Percentiles rank a stretch among this genome's conserved stretches.
Evolutionary conservation across 2,329 filamentous ascomycete genomes (phyloP).

Genomic region (Cladosporium sp.): DNA sequence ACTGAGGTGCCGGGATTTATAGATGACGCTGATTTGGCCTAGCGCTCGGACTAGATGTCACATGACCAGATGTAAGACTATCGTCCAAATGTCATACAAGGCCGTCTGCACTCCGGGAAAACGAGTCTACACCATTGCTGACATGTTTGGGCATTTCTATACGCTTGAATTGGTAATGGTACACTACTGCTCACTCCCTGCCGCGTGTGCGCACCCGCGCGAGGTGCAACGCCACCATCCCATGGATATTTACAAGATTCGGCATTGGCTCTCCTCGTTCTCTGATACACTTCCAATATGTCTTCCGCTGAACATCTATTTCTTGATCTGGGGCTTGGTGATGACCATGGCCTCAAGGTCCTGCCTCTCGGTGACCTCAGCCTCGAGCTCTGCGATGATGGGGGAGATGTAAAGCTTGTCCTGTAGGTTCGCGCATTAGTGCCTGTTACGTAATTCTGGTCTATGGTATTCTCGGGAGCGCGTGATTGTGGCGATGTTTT

Average conservation of each 20-base stretch:
- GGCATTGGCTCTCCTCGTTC: constrained; percentile 7
- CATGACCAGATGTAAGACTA: constrained; percentile 1
- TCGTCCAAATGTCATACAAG: not conserved
- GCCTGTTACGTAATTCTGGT: not conserved
- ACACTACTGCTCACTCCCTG: constrained; percentile 13
- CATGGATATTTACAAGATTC: constrained; percentile 18
- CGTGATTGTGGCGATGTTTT: not conserved
- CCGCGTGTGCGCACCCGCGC: constrained; percentile 3
- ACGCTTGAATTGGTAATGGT: constrained; percentile 18
- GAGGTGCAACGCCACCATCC: constrained; percentile 12
- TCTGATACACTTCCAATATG: not conserved
- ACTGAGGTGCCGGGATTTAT: constrained; percentile 5
- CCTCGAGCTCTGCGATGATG: constrained; percentile 69
- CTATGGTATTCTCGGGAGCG: not conserved
- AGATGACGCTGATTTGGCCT: constrained; percentile 12
- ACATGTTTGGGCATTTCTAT: constrained; percentile 2
- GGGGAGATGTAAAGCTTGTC: constrained; percentile 66
- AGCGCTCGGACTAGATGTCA: constrained; percentile 2
- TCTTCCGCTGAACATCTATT: constrained; percentile 8
- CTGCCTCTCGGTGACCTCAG: constrained; percentile 65
- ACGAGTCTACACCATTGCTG: not conserved
- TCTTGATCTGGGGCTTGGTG: constrained; percentile 41
- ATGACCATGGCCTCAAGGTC: constrained; percentile 69
- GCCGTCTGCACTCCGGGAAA: not conserved
- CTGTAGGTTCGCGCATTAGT: constrained; percentile 42